phyloP scores from a whole-genome alignment of 2,329 filamentous ascomycete species.

The Magnaporthiopsis rhizophila region DNA sequence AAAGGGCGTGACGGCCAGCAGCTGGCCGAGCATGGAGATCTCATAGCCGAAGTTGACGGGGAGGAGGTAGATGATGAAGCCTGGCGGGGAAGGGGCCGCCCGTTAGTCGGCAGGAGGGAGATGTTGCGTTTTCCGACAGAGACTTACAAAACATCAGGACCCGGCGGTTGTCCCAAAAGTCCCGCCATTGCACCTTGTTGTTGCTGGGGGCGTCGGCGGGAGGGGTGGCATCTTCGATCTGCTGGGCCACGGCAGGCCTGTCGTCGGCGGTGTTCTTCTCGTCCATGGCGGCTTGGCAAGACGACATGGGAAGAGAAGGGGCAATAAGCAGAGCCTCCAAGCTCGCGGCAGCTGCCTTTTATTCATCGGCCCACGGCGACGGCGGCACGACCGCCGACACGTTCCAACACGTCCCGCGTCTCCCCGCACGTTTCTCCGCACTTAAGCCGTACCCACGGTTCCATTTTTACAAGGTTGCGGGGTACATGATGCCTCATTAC shows the following conservation, averaged over 20 bases:
- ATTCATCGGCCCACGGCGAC: background rate
- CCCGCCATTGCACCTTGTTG: background rate
- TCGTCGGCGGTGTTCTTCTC: too few species aligned
- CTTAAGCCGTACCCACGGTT: background rate
- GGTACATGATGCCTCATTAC: too few species aligned
- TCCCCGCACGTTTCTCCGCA: background rate
- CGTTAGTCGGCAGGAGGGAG: too few species aligned
- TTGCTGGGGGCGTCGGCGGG: background rate
- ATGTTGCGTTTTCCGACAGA: rapidly evolving
- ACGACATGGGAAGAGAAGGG: too few species aligned
- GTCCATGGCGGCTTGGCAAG: too few species aligned
- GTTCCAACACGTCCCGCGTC: background rate
- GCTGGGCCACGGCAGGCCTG: too few species aligned
- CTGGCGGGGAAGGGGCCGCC: slow-evolving; percentile 6
- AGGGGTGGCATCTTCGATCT: too few species aligned
- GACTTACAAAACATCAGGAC: slow-evolving; percentile 1
- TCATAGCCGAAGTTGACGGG: slow-evolving; percentile 25
- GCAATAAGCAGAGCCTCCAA: too few species aligned
- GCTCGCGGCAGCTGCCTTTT: background rate
- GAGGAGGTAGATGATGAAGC: slow-evolving; percentile 20
- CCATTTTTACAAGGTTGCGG: too few species aligned
- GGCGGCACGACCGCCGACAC: background rate
- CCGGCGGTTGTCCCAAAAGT: slow-evolving; percentile 2
- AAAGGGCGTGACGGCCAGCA: slow-evolving; percentile 22
- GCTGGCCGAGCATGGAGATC: slow-evolving; percentile 20